Evolutionary conservation across 2,329 filamentous ascomycete genomes (phyloP), one percentile per base, ranked within the genome.

Genomic region (Penicillium sp.): DNA sequence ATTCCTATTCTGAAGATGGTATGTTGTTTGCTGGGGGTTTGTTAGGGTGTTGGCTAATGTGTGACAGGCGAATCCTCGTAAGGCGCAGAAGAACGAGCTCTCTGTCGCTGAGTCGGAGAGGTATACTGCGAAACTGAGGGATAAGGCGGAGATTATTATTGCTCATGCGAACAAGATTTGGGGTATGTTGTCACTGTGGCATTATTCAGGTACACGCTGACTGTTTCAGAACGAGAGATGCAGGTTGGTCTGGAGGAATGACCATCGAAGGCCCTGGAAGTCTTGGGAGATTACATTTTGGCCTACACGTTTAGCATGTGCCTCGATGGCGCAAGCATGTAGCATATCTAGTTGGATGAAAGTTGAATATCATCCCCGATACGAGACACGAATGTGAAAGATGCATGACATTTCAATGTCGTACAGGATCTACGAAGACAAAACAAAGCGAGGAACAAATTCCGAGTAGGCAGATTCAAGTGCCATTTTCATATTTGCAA

Each of bases 1-100:
- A 77, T 90, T 2, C 87, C 88, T 6, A 75, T 92, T n/a, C 75
- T 92, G 47, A 82, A 89, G 77, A 86, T 89, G 79, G 85, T 85
- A 65, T 61, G 76, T 59, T 36, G 40, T 34, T 32, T n/a, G 4
- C 13, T n/a, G 11, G 14, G 13, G 11, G 5, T 27, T 34, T 31
- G 49, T 41, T 40, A 43, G 32, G 45, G 42, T n/a, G 10, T 21
- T 56, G 43, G 43, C 52, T 53, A 3, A 39, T 44, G 27, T 21
- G n/a, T 24, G 11, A 44, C 53, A 87, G 83, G 86, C 85, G 4
- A 87, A 89, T 73, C 85, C 86, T 16, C 86, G 82, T 62, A 89
- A 88, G 63, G 57, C 65, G 42, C 67, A 70, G 54, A 65, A 71
- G 52, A 70, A 72, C 80, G 80, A 82, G 34, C 69, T 84, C 11